phyloP scores from a whole-genome alignment of 2,329 filamentous ascomycete species.

The Westerdykella ornata region DNA sequence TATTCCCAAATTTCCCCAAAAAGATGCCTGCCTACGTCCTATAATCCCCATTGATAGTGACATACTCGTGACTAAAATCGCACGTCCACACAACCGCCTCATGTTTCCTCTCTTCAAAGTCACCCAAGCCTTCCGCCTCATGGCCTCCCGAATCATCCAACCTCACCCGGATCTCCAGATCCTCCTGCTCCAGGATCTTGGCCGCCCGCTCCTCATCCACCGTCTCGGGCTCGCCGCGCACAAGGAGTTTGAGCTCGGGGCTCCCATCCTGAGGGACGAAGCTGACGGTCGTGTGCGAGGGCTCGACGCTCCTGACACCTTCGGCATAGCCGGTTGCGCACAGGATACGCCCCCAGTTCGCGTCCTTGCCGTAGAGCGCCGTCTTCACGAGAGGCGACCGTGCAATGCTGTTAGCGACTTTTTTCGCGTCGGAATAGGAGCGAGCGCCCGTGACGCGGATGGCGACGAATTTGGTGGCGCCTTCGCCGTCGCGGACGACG shows the following conservation, averaged over 20 bases:
- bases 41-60: constrained; percentile 64
- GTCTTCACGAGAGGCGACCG: constrained; percentile 94
- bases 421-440: constrained; percentile 62
- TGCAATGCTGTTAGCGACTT: constrained; percentile 81
- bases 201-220: constrained; percentile 72
- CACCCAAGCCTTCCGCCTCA: constrained; percentile 33
- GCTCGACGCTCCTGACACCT: constrained; percentile 58
- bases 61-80: constrained; percentile 79
- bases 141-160: constrained; percentile 50
- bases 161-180: constrained; percentile 70
- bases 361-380: constrained; percentile 91
- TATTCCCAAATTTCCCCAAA: too few species aligned
- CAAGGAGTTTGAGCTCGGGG: constrained; percentile 65
- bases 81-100: constrained; percentile 77
- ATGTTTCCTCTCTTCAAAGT: constrained; percentile 39
- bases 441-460: constrained; percentile 73
- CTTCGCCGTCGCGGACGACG: constrained; percentile 91
- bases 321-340: constrained; percentile 83
- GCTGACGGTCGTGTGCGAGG: constrained; percentile 67
- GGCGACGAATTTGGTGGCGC: constrained; percentile 96
- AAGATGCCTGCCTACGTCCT: constrained; percentile 45
- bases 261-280: constrained; percentile 75
- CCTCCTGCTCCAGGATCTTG: constrained; percentile 67
- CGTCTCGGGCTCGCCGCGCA: constrained; percentile 71
- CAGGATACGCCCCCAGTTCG: constrained; percentile 96